A percentile compares a stretch with the other conserved stretches of the same genome.
phyloP scores from a whole-genome alignment of 306 rosid species.

The Malus asiatica region DNA sequence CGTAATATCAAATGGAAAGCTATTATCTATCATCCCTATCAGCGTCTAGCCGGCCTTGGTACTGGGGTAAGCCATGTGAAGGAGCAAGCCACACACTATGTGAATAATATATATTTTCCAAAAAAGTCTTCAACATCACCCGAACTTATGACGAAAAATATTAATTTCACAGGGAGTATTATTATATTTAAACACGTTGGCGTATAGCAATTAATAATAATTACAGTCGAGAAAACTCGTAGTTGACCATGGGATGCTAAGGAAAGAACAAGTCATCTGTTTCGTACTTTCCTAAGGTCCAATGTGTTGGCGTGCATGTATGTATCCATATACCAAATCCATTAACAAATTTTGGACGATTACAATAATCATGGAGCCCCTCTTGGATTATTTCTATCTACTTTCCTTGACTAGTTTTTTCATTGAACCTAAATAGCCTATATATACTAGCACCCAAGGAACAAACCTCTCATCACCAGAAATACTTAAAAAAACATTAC shows the following conservation, averaged over 20 bases:
- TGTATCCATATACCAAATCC: not conserved
- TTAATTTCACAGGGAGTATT: not conserved
- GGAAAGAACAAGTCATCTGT: not conserved
- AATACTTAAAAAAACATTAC: not conserved
- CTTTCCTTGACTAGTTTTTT: not conserved
- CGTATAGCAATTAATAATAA: not conserved
- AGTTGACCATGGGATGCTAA: not conserved
- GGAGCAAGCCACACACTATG: not conserved
- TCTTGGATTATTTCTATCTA: not conserved
- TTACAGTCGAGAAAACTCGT: not conserved
- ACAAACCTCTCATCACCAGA: not conserved
- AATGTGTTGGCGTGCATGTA: not conserved
- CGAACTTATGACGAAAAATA: not conserved
- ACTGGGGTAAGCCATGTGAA: not conserved
- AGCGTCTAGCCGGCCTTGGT: no score
- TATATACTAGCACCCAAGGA: not conserved
- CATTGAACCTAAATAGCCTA: not conserved
- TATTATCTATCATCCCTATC: no score
- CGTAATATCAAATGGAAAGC: no score
- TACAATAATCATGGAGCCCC: no score
- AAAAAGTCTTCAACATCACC: not conserved
- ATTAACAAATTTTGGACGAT: not conserved
- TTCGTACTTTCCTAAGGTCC: not conserved
- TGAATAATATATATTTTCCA: no score
- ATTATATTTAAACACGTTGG: not conserved